phyloP scores from a whole-genome alignment of 352 stramenopile genomes.

The Phytophthora vignae region DNA sequence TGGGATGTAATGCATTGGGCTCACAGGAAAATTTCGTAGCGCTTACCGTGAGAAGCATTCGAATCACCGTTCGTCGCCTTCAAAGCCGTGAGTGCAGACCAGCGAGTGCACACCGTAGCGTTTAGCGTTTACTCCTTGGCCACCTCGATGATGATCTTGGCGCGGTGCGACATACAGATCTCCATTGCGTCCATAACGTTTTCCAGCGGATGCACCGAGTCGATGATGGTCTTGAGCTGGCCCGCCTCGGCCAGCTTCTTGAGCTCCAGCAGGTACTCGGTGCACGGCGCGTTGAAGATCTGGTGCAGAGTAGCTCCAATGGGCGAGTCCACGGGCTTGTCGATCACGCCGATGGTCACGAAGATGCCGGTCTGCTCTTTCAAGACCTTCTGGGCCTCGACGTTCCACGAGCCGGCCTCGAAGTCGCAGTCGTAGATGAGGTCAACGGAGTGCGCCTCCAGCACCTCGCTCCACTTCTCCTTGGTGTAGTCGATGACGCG shows the following conservation, averaged over 20 bases:
- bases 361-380: conserved; percentile 43
- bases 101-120: too few species aligned
- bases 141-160: conserved; percentile 76
- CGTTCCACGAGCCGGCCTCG: conserved; percentile 42
- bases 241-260: conserved; percentile 41
- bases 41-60: too few species aligned
- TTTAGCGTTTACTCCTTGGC: conserved; percentile 25
- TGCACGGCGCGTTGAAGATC: conserved; percentile 26
- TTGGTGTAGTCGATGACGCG: conserved; percentile 61
- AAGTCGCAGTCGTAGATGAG: conserved; percentile 16
- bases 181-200: conserved; percentile 61
- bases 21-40: too few species aligned
- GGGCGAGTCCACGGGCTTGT: conserved; percentile 54
- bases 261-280: conserved; percentile 26
- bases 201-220: conserved; percentile 63
- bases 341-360: conserved; percentile 43
- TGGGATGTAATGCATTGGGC: too few species aligned
- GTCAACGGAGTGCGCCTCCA: conserved; percentile 11
- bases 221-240: conserved; percentile 51
- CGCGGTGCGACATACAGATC: conserved; percentile 58
- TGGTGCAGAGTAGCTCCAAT: conserved; percentile 48
- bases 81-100: too few species aligned
- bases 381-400: conserved; percentile 43
- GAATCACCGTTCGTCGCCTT: too few species aligned
- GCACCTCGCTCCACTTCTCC: conserved; percentile 49